Evolutionary conservation across 164 flowering plant genomes (phyloP), one percentile per base, ranked within the genome.

Genomic region (Berberis vulgaris): DNA sequence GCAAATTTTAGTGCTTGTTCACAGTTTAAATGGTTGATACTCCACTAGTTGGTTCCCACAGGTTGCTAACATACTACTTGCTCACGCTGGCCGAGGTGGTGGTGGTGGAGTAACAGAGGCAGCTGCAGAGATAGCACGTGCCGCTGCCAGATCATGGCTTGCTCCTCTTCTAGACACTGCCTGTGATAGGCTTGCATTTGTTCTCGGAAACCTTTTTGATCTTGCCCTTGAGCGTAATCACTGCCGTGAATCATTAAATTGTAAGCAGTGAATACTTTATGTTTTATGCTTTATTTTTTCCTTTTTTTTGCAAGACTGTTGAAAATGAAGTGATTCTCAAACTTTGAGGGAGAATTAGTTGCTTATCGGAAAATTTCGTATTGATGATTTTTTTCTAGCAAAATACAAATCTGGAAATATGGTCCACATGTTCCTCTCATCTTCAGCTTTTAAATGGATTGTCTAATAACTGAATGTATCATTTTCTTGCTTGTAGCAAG

Each of bases 41-140:
- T n/a, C 10, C n/a, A 41, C 13, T 65, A 6, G 11, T 46, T 41
- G 52, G 46, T 60, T 53, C 60, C 38, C 56, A 73, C 80, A 94
- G 99, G 99, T 91, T 42, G 99, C 97, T 53, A 95, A 95, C 69
- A 95, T 95, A 70, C 74, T 95, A 69, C 97, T 95, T 74, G 99
- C 99, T 39, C 97, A 89, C 84, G 89, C 99, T 78, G 87, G 97
- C 54, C 77, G 94, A 70, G 86, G 91, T 59, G 95, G 96, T 26
- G 81, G 84, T 57, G 83, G 87, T 65, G 87, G 94, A 69, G 63
- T 79, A 65, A 71, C 81, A 13, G 97, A 89, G 71, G 97, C 97
- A 54, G 91, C 97, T 54, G 99, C 92, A 53, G 97, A 91, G 78
- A 91, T 95, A 75, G 99, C 97, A 43, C 96, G 96, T 61, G 81